A percentile compares a stretch with the other conserved stretches of the same genome.
phyloP scores from a whole-genome alignment of 2,329 filamentous ascomycete genomes.

The Aspergillus sp. region DNA sequence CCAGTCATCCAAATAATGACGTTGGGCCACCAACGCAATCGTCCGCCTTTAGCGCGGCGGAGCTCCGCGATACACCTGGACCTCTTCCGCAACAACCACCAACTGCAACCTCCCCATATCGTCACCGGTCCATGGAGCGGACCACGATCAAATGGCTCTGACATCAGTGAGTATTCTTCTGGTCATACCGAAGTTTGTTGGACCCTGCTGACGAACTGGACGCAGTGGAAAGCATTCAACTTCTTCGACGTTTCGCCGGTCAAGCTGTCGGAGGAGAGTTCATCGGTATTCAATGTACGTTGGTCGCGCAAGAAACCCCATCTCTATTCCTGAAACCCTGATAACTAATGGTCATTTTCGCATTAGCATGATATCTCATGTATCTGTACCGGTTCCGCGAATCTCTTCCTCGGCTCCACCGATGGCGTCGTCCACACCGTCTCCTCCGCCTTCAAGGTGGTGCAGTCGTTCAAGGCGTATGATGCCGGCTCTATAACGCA shows the following conservation, averaged over 20 bases:
- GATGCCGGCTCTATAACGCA: conserved; percentile 73
- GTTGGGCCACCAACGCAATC: no score
- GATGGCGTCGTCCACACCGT: conserved; percentile 86
- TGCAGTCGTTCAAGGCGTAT: conserved; percentile 82
- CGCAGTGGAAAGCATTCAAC: conserved; percentile 96
- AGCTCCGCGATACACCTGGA: conserved; percentile 11
- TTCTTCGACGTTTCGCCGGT: conserved; percentile 96
- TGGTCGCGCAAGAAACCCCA: background rate
- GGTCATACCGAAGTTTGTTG: no score
- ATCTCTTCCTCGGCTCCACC: conserved; percentile 79
- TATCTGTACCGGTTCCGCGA: conserved; percentile 81
- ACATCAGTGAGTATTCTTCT: conserved; percentile 31
- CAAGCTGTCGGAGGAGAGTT: conserved; percentile 72
- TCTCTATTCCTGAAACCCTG: no score
- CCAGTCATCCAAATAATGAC: no score
- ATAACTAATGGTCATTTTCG: background rate
- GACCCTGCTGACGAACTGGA: no score
- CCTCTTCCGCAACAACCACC: conserved; percentile 14
- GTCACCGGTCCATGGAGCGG: conserved; percentile 24
- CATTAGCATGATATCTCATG: conserved; percentile 65
- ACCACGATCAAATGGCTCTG: conserved; percentile 36
- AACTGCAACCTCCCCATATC: conserved; percentile 10
- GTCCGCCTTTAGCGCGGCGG: conserved; percentile 9
- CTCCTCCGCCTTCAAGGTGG: conserved; percentile 78
- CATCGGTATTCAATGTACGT: conserved; percentile 73